These are phyloP conservation scores for Dichomitus squalens DNA, from an alignment of 1,284 basidiomycete species.

Conservation along the genomic window DNA sequence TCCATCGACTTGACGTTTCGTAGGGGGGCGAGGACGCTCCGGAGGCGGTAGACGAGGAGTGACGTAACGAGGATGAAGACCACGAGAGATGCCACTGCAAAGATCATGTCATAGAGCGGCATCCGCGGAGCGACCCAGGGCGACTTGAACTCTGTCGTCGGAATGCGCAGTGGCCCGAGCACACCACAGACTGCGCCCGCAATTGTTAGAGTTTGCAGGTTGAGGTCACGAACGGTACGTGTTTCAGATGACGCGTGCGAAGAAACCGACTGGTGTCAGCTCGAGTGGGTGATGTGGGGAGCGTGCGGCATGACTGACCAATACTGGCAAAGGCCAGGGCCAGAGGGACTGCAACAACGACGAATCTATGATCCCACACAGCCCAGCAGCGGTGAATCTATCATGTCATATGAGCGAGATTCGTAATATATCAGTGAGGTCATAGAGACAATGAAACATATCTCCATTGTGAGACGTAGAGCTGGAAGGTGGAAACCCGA, in stretches of 20 bases:
- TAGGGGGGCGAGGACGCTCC: constrained; percentile 9
- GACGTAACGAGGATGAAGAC: constrained; percentile 9
- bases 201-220: no score
- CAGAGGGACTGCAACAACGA: constrained; percentile 14
- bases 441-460: not conserved
- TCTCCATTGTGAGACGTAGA: not conserved
- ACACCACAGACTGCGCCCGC: constrained; percentile 17
- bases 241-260: not conserved
- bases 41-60: constrained; percentile 16
- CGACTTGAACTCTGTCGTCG: constrained; percentile 9
- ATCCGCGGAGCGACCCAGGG: constrained; percentile 18
- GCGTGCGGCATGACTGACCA: constrained; percentile 9
- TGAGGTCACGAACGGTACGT: not conserved
- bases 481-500: no score
- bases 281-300: not conserved
- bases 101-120: constrained; percentile 13
- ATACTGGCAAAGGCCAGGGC: constrained; percentile 9
- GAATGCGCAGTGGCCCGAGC: constrained; percentile 5
- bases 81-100: constrained; percentile 9
- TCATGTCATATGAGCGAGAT: not conserved
- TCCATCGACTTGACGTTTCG: constrained; percentile 13
- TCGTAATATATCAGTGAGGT: not conserved
- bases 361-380: constrained; percentile 14
- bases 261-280: not conserved
- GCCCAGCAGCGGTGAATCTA: constrained; percentile 25